Conservation (phyloP, 495 filamentous ascomycete species). For the Xylaria acuta region DNA sequence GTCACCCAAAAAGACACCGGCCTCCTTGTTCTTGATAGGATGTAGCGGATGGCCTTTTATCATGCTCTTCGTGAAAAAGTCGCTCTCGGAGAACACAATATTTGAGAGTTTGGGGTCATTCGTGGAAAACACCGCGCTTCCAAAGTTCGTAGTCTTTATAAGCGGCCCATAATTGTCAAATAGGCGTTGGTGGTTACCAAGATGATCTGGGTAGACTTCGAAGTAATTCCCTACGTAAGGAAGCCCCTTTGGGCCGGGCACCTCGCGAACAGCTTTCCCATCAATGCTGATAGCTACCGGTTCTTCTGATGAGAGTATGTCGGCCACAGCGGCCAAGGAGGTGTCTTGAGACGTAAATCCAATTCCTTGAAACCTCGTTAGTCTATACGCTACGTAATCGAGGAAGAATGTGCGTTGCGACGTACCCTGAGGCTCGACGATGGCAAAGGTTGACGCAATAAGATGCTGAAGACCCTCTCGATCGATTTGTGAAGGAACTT, state of each 20-base stretch:
- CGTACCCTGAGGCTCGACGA: constrained; percentile 44
- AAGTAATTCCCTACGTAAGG: constrained; percentile 60
- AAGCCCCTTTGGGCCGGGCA: constrained; percentile 53
- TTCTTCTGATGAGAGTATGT: constrained; percentile 38
- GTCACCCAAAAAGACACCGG: constrained; percentile 60
- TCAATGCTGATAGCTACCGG: constrained; percentile 53
- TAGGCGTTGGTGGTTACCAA: constrained; percentile 64
- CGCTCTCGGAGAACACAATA: constrained; percentile 51
- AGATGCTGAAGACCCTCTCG: constrained; percentile 46
- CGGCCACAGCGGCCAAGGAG: constrained; percentile 35
- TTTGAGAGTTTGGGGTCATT: constrained; percentile 54
- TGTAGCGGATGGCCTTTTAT: constrained; percentile 56
- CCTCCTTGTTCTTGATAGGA: constrained; percentile 51
- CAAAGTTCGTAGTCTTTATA: constrained; percentile 62
- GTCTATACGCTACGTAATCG: neutral
- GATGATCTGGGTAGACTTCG: constrained; percentile 64
- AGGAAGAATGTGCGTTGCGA: constrained; percentile 26
- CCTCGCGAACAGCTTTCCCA: constrained; percentile 46
- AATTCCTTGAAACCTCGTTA: constrained; percentile 41
- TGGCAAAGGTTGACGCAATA: constrained; percentile 52
- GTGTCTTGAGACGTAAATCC: constrained; percentile 45
- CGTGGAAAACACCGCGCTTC: constrained; percentile 56
- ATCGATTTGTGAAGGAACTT: constrained; percentile 43
- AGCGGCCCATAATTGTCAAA: constrained; percentile 60
- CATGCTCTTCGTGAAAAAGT: constrained; percentile 61